Percentiles rank a stretch among this genome's conserved stretches.
These are phyloP conservation scores for Paulownia fortunei DNA, from an alignment of 257 asterid species.

Conservation along the genomic window DNA sequence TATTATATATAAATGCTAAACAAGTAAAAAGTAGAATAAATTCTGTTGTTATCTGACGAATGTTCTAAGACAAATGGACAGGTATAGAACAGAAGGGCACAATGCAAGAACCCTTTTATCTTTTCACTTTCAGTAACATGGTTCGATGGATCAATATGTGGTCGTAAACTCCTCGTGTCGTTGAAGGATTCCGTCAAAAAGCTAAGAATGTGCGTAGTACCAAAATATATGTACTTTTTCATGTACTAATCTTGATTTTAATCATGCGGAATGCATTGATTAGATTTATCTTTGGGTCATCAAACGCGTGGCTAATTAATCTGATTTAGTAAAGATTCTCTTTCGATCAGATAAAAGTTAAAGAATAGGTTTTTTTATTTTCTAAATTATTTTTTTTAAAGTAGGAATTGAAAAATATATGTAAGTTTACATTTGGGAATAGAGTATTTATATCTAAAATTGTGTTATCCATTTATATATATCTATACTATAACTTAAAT, in stretches of 20 bases:
- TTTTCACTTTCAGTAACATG: conserved; percentile 12
- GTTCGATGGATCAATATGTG: conserved; percentile 40
- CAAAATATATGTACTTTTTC: conserved; percentile 20
- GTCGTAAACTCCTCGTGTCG: conserved; percentile 26
- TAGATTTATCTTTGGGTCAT: neutral
- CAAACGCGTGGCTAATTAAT: neutral
- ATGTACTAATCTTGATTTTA: neutral
- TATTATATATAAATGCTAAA: too few species aligned
- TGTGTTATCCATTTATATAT: too few species aligned
- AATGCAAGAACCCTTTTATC: conserved; percentile 5
- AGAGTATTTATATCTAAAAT: too few species aligned
- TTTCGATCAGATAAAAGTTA: too few species aligned
- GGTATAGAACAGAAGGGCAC: neutral
- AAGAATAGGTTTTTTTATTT: too few species aligned
- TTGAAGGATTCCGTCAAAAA: too few species aligned
- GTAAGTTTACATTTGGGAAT: neutral
- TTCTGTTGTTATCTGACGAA: conserved; percentile 20
- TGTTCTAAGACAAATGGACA: neutral
- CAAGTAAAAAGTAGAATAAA: conserved; percentile 28
- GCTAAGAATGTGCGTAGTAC: conserved; percentile 18
- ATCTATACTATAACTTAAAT: too few species aligned
- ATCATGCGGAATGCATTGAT: conserved; percentile 19
- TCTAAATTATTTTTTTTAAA: too few species aligned
- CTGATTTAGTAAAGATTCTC: too few species aligned
- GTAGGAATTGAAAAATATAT: too few species aligned